Percentiles rank a stretch among this genome's conserved stretches.
phyloP scores from a whole-genome alignment of 805 yeast species.

The Candida patagonica region DNA sequence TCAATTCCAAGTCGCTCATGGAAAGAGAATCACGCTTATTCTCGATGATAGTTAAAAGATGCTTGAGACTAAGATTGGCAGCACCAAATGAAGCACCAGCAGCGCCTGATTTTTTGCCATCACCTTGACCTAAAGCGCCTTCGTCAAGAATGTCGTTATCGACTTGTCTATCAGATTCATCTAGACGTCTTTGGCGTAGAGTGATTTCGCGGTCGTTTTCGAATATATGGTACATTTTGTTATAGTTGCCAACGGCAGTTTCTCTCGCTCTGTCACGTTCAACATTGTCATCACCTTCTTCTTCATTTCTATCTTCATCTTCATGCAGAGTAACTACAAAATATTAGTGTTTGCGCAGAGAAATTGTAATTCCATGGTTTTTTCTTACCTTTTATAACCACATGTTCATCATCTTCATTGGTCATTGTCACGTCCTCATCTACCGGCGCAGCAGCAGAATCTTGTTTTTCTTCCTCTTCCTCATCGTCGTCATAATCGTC shows the following conservation, averaged over 20 bases:
- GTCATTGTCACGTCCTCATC: not conserved
- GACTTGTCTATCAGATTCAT: slow-evolving; percentile 68
- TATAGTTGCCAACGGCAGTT: slow-evolving; percentile 26
- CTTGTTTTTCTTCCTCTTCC: slow-evolving; percentile 22
- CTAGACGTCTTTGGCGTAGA: slow-evolving; percentile 64
- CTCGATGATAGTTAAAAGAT: slow-evolving; percentile 70
- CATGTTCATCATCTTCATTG: not conserved
- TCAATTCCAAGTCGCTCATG: slow-evolving; percentile 72
- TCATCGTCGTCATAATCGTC: slow-evolving; percentile 34
- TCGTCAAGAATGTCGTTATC: slow-evolving; percentile 20
- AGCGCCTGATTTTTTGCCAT: slow-evolving; percentile 4
- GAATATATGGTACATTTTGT: slow-evolving; percentile 55
- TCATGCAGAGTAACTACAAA: not conserved
- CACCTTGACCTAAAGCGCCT: slow-evolving; percentile 8
- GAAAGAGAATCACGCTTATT: slow-evolving; percentile 62
- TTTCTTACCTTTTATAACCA: too few species aligned
- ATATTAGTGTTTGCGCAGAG: not conserved
- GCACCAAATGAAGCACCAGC: slow-evolving; percentile 50
- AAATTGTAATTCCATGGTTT: not conserved
- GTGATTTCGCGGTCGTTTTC: slow-evolving; percentile 66
- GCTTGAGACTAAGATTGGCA: slow-evolving; percentile 68
- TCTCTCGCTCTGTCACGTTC: slow-evolving; percentile 12
- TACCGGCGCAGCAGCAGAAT: not conserved
- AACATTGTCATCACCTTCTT: slow-evolving; percentile 10
- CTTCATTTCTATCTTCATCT: slow-evolving; percentile 3